Evolutionary conservation across 2,329 filamentous ascomycete species (phyloP), one percentile per base, ranked within the genome.

Genomic region (Ascosphaera aggregata): DNA sequence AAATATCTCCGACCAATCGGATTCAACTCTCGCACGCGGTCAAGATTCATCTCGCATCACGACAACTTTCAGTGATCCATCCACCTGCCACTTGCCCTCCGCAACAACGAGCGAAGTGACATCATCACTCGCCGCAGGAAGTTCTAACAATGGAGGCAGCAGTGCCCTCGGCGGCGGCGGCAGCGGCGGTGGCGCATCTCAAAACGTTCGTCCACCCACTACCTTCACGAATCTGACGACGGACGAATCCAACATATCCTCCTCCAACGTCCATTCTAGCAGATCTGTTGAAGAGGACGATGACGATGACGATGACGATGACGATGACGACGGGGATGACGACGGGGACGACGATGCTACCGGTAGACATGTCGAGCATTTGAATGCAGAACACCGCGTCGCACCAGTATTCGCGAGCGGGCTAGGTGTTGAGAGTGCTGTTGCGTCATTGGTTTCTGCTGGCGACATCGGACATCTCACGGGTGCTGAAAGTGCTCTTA

Each of bases 371-470:
- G 72, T 93, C 18, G 71, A 69, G 20, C 71, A 69, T 16, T 76
- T 69, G 18, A 35, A 35, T 18, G 34, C 34, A 15, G n/a, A 35
- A 15, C 5, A 35, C 5, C 11, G 7, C 11, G 22, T 11, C 22
- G 22, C 22, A 5, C 7, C 11, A 7, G 22, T 27, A 7, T 11
- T 7, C 11, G 7, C 22, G 11, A 51, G 52, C 22, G 54, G 71
- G 2, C 52, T 73, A 24, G 81, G 70, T 2, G 74, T 92, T 0
- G 85, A 94, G 55, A 94, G 85, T 11, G 80, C 79, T 8, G 85
- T 95, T 9, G 86, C 86, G 5, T 94, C 85, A 13, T 63, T 95
- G 37, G 34, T 35, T 18, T 35, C 34, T 7, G 5, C 34, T 5
- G 34, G 18, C n/a, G 9, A 35, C 16, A 15, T 15, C 7, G 7